A percentile compares a stretch with the other conserved stretches of the same genome.
Evolutionary conservation across 163 green algal species (phyloP).

Genomic region (Chlorella variabilis): DNA sequence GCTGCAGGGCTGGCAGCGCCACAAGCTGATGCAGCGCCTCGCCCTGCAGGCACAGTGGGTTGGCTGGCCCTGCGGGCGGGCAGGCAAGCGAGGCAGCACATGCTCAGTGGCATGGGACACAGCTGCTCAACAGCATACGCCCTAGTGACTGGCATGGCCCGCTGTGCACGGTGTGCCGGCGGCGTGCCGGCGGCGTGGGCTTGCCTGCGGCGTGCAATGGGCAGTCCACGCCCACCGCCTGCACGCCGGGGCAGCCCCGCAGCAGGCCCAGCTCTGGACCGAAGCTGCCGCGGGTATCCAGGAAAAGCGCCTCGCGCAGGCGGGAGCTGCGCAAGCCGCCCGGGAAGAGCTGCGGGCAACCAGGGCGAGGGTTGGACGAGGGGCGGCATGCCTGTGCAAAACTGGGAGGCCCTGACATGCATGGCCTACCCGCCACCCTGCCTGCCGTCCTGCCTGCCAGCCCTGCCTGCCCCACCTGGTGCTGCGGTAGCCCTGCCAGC

Average conservation of each 20-base stretch:
- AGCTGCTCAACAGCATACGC: background rate
- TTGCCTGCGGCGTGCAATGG: too few relatives aligned
- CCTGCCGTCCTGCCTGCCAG: too few relatives aligned
- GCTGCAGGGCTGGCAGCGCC: background rate
- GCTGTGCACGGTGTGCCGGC: too few relatives aligned
- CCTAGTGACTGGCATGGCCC: background rate
- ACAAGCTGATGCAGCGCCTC: background rate
- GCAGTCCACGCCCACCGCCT: background rate
- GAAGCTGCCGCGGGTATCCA: background rate
- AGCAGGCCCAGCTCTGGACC: background rate
- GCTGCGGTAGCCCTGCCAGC: background rate
- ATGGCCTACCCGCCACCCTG: too few relatives aligned
- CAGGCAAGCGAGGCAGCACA: too few relatives aligned
- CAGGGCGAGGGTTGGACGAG: too few relatives aligned
- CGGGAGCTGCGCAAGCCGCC: background rate
- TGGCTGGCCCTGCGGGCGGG: background rate
- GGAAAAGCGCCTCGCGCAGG: background rate
- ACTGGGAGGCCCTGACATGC: too few relatives aligned
- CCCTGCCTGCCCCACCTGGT: background rate
- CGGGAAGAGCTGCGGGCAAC: conserved; percentile 4
- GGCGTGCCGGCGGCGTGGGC: too few relatives aligned
- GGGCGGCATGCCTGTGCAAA: background rate
- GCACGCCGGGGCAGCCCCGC: background rate
- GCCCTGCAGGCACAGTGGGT: background rate
- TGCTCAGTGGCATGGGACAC: background rate